Evolutionary conservation across 306 rosid genomes (phyloP).

Genomic region (Casuarina equisetifolia): DNA sequence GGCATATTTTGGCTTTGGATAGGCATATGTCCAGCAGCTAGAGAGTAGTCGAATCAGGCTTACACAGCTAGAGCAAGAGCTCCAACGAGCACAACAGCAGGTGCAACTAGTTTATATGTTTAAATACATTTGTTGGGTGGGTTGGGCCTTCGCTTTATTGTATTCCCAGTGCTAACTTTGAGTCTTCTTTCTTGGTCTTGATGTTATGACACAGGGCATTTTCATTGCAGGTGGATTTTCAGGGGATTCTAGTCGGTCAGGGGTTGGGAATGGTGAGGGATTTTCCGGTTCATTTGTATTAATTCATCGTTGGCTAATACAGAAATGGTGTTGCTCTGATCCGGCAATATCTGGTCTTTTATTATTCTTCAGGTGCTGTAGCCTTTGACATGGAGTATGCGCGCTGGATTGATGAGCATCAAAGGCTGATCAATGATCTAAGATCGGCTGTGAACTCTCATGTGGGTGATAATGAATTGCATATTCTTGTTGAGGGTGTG

Average conservation of each 20-base stretch:
- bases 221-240: constrained; percentile 38
- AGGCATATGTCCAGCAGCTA: constrained; percentile 90
- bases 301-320: not conserved
- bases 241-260: constrained; percentile 47
- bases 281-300: not conserved
- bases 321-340: not conserved
- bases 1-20: constrained; percentile 54
- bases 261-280: constrained; percentile 53
- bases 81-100: constrained; percentile 73
- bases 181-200: constrained; percentile 2
- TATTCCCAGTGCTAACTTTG: not conserved
- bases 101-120: constrained; percentile 34
- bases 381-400: constrained; percentile 76
- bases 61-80: constrained; percentile 73
- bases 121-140: not conserved
- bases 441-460: constrained; percentile 65
- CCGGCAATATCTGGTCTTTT: not conserved
- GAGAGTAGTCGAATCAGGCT: constrained; percentile 68
- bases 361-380: constrained; percentile 49
- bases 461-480: constrained; percentile 61
- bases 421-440: constrained; percentile 55
- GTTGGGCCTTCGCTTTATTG: not conserved
- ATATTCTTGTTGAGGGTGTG: constrained; percentile 63
- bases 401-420: constrained; percentile 77
- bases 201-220: constrained; percentile 42